Base-by-base conservation (phyloP, 805 yeast species). In the Suhomyces faveliae region DNA sequence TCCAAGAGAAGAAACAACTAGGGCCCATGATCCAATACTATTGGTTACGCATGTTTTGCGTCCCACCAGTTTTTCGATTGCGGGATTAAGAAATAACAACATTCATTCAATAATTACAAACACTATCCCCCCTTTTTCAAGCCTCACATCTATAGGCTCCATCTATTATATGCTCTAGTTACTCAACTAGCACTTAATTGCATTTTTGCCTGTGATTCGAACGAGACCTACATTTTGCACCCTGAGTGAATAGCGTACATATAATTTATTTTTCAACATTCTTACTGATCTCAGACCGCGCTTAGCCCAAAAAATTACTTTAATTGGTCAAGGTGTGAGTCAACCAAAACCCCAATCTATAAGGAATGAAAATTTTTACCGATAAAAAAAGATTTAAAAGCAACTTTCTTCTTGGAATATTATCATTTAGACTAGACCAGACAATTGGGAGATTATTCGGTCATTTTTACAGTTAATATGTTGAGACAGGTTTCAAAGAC, bases 281-380 rank as follows among this genome's bases (percentile, higher is more conserved):
- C n/a, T 45, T 25, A 42, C 61, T 58, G 74, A 70, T 68, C 63
- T 62, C 53, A 55, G 45, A 68, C 73, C 74, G 74, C 74, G 74
- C 72, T 65, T 67, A 67, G 50, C 37, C 49, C 47, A 50, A 52
- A 56, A 45, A 51, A 57, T 64, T 67, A 66, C 72, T 56, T 54
- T 60, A 61, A 62, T 63, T 58, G 61, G 64, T 49, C 53, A 49
- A 54, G 49, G 41, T 51, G 43, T 52, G 51, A 51, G 47, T 47
- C 53, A 53, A 50, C 45, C 42, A 20, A 40, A 13, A 12, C 12
- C 30, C 21, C 13, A 15, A 42, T 21, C 44, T 21, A 29, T 29
- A 27, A 21, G 38, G 35, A 43, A 27, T 35, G 40, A 46, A 46
- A 48, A 47, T 41, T 45, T 39, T 39, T 17, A 25, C 30, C 47